These are phyloP conservation scores for Porphyrellus cyaneotinctus DNA, from an alignment of 768 basidiomycete genomes.

Conservation along the genomic window DNA sequence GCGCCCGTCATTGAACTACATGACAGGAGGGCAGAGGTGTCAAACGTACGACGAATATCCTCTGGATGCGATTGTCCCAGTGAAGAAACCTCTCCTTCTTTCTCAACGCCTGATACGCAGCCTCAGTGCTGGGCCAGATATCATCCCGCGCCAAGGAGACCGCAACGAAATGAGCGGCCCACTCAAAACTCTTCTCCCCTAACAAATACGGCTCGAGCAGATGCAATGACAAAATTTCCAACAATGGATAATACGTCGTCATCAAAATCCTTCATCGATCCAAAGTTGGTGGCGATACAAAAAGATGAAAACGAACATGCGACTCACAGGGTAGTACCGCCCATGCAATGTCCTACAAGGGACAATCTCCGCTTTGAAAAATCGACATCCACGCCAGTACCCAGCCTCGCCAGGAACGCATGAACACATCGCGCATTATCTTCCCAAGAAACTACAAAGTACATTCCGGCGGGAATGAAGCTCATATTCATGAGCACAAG, in stretches of 20 bases:
- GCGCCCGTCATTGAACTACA: neutral
- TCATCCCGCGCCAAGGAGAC: neutral
- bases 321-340: neutral
- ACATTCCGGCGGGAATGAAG: no score
- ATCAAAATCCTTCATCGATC: neutral
- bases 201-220: neutral
- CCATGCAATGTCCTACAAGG: slow-evolving; percentile 1
- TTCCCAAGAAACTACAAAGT: slow-evolving; percentile 3
- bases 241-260: neutral
- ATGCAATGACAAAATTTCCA: slow-evolving; percentile 9
- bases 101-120: neutral
- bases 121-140: neutral
- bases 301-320: no score
- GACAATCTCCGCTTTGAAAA: slow-evolving; percentile 4
- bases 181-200: neutral
- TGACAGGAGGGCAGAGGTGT: neutral
- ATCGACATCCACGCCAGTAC: slow-evolving; percentile 7
- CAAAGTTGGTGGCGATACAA: neutral
- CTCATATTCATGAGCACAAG: neutral
- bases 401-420: slow-evolving; percentile 3
- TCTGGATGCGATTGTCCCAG: slow-evolving; percentile 8
- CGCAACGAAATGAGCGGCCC: no score
- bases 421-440: slow-evolving; percentile 2
- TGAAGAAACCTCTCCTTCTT: neutral
- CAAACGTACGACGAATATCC: slow-evolving; percentile 1